Conservation (phyloP, 2,329 filamentous ascomycete species). For the Verticillium nonalfalfae region DNA sequence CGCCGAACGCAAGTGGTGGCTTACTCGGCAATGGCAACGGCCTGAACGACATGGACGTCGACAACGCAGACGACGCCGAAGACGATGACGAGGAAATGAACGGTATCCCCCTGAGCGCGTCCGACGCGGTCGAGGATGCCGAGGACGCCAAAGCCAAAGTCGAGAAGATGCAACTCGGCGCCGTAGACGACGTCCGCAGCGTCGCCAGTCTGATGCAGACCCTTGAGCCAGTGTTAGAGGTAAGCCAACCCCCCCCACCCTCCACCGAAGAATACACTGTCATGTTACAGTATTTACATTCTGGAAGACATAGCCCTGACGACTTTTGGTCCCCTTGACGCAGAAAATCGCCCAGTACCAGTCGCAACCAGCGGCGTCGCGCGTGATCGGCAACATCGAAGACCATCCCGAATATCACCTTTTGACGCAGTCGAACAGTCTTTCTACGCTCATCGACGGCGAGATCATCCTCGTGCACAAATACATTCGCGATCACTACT, state of each 20-base stretch:
- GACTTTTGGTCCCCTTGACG: slow-evolving; percentile 36
- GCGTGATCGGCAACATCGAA: slow-evolving; percentile 74
- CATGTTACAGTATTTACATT: slow-evolving; percentile 55
- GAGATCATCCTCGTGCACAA: slow-evolving; percentile 94
- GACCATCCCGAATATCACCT: slow-evolving; percentile 90
- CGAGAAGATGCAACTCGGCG: slow-evolving; percentile 73
- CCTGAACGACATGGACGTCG: slow-evolving; percentile 47
- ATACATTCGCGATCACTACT: slow-evolving; percentile 94
- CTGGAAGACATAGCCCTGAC: slow-evolving; percentile 62
- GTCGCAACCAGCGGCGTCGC: slow-evolving; percentile 58
- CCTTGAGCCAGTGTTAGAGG: slow-evolving; percentile 74
- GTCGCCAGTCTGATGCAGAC: slow-evolving; percentile 78
- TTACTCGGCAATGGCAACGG: slow-evolving; percentile 17
- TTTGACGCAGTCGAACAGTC: slow-evolving; percentile 78
- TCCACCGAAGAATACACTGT: slow-evolving; percentile 1
- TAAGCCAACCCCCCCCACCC: slow-evolving; percentile 39
- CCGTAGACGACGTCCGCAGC: slow-evolving; percentile 70
- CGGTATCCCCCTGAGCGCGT: slow-evolving; percentile 34
- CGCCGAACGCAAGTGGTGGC: slow-evolving; percentile 25
- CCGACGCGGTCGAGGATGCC: slow-evolving; percentile 50
- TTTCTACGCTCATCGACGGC: slow-evolving; percentile 88
- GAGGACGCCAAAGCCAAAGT: slow-evolving; percentile 71
- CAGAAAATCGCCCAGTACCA: slow-evolving; percentile 80
- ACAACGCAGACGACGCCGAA: slow-evolving; percentile 50
- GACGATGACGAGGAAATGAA: slow-evolving; percentile 55